Base-by-base conservation (phyloP, 116 monocot species). In the Dioscorea cayenensis region DNA sequence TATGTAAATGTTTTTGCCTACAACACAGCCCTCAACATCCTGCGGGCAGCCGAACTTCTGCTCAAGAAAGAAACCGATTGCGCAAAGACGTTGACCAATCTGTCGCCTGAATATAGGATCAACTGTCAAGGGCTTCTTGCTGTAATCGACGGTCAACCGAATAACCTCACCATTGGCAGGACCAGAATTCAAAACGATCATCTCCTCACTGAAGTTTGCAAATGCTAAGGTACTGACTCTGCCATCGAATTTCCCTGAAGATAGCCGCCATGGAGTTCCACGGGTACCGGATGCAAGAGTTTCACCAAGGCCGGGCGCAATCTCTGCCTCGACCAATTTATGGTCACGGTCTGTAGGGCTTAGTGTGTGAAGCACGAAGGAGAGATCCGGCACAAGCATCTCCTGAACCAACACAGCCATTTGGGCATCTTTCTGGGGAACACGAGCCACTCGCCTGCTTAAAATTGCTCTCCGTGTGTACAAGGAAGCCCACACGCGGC, bases 371-470 rank as follows among this genome's bases (percentile, higher is more conserved):
- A 97, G 87, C 16, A 97, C 96, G 75, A 97, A 97, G 19, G 96
- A 97, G 61, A 97, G 76, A 29, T 88, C 81, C 36, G 96, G 90
- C 13, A 49, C 71, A 14, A 93, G 80, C 90, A 97, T 90, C 74
- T 92, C 90, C 69, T 97, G 96, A 35, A 97, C 86, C 32, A 97
- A 65, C 66, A 97, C 83, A 51, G 96, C 93, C 96, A 97, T 97
- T 52, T 27, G 70, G 9, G 96, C 96, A 28, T 90, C 77, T 16
- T 52, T 83, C 77, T 97, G 96, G 20, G 84, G 84, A 16, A 97
- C 86, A 62, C 84, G 82, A 55, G 96, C 96, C 38, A 83, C 84
- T 69, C 93, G 72, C 51, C 96, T 85, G 68, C 96, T 97, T 59
- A 97, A 67, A 73, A 97, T 73, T 20, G 96, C 96, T 51, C 96